Conservation (phyloP, 768 basidiomycete species). For the Suillus luteus region DNA sequence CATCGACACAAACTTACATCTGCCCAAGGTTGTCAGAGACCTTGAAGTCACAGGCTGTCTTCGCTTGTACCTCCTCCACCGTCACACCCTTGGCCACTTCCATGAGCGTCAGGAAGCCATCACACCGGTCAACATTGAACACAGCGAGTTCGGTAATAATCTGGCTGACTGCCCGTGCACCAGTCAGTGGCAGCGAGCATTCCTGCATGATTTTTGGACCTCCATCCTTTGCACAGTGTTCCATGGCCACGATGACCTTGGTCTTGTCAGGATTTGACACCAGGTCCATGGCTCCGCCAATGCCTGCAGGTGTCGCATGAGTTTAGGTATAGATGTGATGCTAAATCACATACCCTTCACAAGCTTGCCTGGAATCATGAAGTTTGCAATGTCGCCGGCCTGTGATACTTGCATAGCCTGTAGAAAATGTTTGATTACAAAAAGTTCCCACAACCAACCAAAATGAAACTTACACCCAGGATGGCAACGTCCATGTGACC, state of each 20-base stretch:
- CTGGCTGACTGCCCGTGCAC: slow-evolving; percentile 79
- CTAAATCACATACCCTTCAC: slow-evolving; percentile 53
- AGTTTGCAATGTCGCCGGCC: slow-evolving; percentile 89
- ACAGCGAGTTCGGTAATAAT: slow-evolving; percentile 90
- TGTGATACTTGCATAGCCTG: slow-evolving; percentile 91
- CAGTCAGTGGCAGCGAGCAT: slow-evolving; percentile 81
- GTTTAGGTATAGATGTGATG: neutral
- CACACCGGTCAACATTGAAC: slow-evolving; percentile 75
- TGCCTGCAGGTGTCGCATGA: slow-evolving; percentile 46
- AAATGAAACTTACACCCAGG: slow-evolving; percentile 61
- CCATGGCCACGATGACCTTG: slow-evolving; percentile 82
- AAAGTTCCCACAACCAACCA: slow-evolving; percentile 2
- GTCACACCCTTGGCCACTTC: slow-evolving; percentile 81
- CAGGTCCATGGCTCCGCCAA: slow-evolving; percentile 91
- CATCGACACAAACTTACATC: slow-evolving; percentile 37
- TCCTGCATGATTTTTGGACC: slow-evolving; percentile 78
- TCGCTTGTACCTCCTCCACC: slow-evolving; percentile 76
- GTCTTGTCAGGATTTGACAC: slow-evolving; percentile 92
- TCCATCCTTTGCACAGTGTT: slow-evolving; percentile 84
- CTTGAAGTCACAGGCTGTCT: slow-evolving; percentile 80
- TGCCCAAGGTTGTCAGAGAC: slow-evolving; percentile 52
- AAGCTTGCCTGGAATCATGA: slow-evolving; percentile 93
- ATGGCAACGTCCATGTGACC: slow-evolving; percentile 92
- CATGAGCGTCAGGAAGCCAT: slow-evolving; percentile 66
- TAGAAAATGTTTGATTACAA: slow-evolving; percentile 4